Base-by-base conservation (phyloP, 163 green algal species). In the Chlamydomonas reinhardtii region DNA sequence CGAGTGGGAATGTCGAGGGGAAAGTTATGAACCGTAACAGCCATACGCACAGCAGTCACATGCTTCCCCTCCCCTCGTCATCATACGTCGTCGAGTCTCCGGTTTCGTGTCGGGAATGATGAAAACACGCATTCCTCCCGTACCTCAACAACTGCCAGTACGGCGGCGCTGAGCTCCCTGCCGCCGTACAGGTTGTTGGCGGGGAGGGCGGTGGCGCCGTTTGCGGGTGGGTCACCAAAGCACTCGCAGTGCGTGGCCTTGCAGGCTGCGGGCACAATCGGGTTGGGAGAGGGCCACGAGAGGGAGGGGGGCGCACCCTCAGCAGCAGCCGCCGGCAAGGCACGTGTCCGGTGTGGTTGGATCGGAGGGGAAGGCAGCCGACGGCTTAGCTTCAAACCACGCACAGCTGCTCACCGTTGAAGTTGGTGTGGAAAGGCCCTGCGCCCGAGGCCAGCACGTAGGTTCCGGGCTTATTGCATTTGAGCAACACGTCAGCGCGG, bases 381-480 rank as follows among this genome's bases (percentile, higher is more conserved):
- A n/a, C n/a, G n/a, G n/a, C n/a, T n/a, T n/a, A n/a, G n/a, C n/a
- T n/a, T n/a, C n/a, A n/a, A n/a, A n/a, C n/a, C n/a, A n/a, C n/a
- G n/a, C n/a, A n/a, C 56, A 64, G 56, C 56, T 2, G 56, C 70
- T 32, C 29, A 85, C 77, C 66, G 31, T 74, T n/a, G 15, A 29
- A n/a, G 79, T 86, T 86, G 27, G 69, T 86, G 17, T 64, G 52
- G 79, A 86, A 86, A 16, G 79, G 79, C 27, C 79, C 79, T 0
- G 79, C 79, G 24, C 69, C 52, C 0, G 54, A 73, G 8, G 56
- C 79, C 32, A 86, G 79, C 34, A 86, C 69, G 70, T 79, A 86
- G 14, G 32, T 72, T 32, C 79, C 79, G 15, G 79, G 69, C 15
- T 62, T 24, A 29, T 79, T 54, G 35, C 79, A 86, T 17, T 73